Evolutionary conservation across 208 protist species (phyloP).

Genomic region (Trypanosoma boissoni): DNA sequence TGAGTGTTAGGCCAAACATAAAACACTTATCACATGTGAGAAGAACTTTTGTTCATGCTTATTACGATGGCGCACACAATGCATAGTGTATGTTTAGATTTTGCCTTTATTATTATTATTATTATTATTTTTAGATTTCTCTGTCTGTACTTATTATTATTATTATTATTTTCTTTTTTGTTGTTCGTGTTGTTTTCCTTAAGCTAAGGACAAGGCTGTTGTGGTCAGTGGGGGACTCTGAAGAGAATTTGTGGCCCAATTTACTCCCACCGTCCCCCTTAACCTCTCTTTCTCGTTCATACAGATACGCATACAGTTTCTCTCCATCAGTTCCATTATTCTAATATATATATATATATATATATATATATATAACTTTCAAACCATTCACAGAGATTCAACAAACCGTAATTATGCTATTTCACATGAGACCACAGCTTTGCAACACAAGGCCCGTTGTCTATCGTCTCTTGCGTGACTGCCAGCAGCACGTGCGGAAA

Average conservation of each 20-base stretch:
- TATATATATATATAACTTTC: not conserved
- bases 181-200: constrained; percentile 7
- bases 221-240: no score
- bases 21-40: no score
- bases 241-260: constrained; percentile 3
- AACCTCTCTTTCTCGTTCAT: not conserved
- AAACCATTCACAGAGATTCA: not conserved
- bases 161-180: constrained; percentile 15
- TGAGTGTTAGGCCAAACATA: no score
- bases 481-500: not conserved
- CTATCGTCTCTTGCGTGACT: constrained; percentile 15
- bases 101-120: not conserved
- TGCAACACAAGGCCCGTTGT: constrained; percentile 4
- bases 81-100: no score
- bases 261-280: no score
- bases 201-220: not conserved
- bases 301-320: not conserved
- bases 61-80: no score
- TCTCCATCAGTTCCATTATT: not conserved
- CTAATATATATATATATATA: not conserved
- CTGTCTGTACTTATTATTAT: not conserved
- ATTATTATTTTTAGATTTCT: constrained; percentile 2
- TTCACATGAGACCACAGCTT: no score
- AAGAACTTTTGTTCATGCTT: no score
- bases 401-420: not conserved